Evolutionary conservation across 2,329 filamentous ascomycete species (phyloP), one percentile per base, ranked within the genome.

Genomic region (Fusarium sp.): DNA sequence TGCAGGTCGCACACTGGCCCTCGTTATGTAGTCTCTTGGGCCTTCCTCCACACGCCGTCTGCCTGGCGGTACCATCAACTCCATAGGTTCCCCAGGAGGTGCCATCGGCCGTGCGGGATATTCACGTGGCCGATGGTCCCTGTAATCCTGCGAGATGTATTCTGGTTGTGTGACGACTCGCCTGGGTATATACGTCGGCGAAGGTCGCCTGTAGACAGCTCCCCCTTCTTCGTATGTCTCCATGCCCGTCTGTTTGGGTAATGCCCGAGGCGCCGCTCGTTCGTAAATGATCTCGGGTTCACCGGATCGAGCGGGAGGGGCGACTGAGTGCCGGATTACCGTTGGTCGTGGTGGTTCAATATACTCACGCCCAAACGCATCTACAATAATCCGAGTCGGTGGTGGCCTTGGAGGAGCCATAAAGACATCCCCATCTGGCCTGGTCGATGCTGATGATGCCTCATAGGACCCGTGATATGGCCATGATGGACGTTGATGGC

Each of bases 311-410:
- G 79, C 70, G 18, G 87, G 84, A 45, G 89, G 87, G 6, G 87
- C 88, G 18, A 88, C 85, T 9, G 90, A 91, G 59, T 89, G 88
- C 56, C 88, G 76, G 52, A 77, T 84, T 23, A 86, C 79, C 20
- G 86, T 76, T 27, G 81, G 76, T 57, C 85, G 86, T 11, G 83
- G 77, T 30, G 90, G 89, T 76, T 92, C 90, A 69, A 88, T 82
- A 83, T 95, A 98, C 80, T 94, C 91, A 80, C 94, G 94, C 45
- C 95, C 95, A 82, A 92, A 94, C 71, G 94, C 91, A 83, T 98
- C 95, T 64, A 97, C 87, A 37, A 97, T 88, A 72, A 98, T 92
- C 71, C 92, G 91, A 65, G 92, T 86, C 54, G 89, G 85, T 20
- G 89, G 87, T 8, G 89, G 86, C 59, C 86, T 82, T 77, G 86